These are phyloP conservation scores for Hyaloperonospora arabidopsidis DNA, from an alignment of 352 stramenopile species.

Conservation along the genomic window DNA sequence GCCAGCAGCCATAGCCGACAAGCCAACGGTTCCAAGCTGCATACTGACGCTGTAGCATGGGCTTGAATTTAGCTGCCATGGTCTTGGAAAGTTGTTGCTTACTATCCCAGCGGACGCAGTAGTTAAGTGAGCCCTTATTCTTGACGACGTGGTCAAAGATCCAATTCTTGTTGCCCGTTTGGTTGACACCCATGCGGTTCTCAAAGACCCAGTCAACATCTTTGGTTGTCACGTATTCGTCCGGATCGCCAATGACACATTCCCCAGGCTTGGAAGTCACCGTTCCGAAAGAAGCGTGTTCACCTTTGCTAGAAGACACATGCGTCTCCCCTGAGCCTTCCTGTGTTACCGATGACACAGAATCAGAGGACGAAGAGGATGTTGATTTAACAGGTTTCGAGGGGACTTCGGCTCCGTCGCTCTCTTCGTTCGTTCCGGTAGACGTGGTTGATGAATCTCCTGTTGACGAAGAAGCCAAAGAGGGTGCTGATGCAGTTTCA, in stretches of 20 bases:
- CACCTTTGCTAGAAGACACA: slow-evolving; percentile 8
- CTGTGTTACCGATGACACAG: too few relatives aligned
- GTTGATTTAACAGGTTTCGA: too few relatives aligned
- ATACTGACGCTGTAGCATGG: slow-evolving; percentile 35
- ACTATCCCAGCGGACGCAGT: slow-evolving; percentile 37
- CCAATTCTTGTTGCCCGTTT: slow-evolving; percentile 24
- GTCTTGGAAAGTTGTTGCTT: slow-evolving; percentile 29
- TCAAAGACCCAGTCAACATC: slow-evolving; percentile 19
- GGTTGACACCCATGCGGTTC: slow-evolving; percentile 22
- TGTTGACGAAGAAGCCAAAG: too few relatives aligned
- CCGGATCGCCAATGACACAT: slow-evolving; percentile 21
- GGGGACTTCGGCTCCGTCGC: too few relatives aligned
- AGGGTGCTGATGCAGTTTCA: too few relatives aligned
- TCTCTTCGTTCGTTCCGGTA: too few relatives aligned
- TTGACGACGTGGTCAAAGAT: slow-evolving; percentile 40
- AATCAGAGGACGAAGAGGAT: too few relatives aligned
- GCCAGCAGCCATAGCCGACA: slow-evolving; percentile 19
- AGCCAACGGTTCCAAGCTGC: slow-evolving; percentile 33
- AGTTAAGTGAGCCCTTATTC: slow-evolving; percentile 36
- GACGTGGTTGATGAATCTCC: too few relatives aligned
- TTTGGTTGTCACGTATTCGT: slow-evolving; percentile 17
- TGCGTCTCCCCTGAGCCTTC: neutral
- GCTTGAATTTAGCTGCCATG: slow-evolving; percentile 29
- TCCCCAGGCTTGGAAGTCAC: slow-evolving; percentile 21
- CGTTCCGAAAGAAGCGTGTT: slow-evolving; percentile 21